A percentile compares a stretch with the other conserved stretches of the same genome.
Conservation (phyloP, 768 basidiomycete genomes). For the Pleurotus platypus region DNA sequence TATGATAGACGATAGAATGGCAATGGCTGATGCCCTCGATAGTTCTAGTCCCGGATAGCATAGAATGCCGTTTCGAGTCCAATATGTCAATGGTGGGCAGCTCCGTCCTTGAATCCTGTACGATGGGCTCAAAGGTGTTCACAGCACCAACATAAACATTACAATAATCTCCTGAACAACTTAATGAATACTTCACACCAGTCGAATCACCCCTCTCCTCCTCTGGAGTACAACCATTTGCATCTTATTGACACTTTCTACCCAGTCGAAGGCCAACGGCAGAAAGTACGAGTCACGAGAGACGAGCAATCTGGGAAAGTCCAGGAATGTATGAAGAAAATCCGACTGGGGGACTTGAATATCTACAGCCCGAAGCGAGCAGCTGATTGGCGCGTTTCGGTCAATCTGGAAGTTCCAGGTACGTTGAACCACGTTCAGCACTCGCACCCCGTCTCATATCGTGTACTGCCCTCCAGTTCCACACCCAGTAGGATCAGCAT, state of each 20-base stretch:
- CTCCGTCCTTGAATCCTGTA: background rate
- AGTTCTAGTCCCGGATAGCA: constrained; percentile 66
- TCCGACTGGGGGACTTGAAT: constrained; percentile 84
- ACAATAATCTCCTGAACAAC: constrained; percentile 83
- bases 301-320: constrained; percentile 71
- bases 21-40: constrained; percentile 8
- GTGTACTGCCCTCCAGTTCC: constrained; percentile 37
- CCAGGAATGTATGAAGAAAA: constrained; percentile 70
- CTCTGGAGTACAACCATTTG: constrained; percentile 73
- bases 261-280: constrained; percentile 33
- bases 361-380: constrained; percentile 76
- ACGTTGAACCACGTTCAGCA: constrained; percentile 20
- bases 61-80: constrained; percentile 79
- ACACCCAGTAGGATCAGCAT: constrained; percentile 62
- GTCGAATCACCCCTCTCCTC: constrained; percentile 42
- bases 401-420: constrained; percentile 91
- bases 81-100: constrained; percentile 84
- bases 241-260: constrained; percentile 82
- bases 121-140: constrained; percentile 9
- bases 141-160: constrained; percentile 84
- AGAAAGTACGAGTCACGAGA: constrained; percentile 80
- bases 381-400: constrained; percentile 92
- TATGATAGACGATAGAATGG: constrained; percentile 7
- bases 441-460: background rate
- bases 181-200: constrained; percentile 60